These are phyloP conservation scores for Clitopilus passeckerianus DNA, from an alignment of 768 basidiomycete genomes.

Conservation along the genomic window DNA sequence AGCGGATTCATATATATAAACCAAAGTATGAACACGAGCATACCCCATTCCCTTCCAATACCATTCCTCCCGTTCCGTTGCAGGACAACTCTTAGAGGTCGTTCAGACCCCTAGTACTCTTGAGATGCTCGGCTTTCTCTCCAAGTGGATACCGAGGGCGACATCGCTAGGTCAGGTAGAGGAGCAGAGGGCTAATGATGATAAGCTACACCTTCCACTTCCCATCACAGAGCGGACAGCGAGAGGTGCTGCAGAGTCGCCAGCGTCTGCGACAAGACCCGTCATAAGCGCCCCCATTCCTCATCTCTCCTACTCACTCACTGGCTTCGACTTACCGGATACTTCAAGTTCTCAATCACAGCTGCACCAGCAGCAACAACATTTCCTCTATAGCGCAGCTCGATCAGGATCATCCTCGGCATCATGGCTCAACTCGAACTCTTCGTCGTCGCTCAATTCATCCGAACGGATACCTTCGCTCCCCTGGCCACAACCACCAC, in stretches of 20 bases:
- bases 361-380: constrained; percentile 6
- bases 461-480: background rate
- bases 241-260: constrained; percentile 13
- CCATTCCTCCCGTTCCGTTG: background rate
- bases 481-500: background rate
- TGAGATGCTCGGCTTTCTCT: constrained; percentile 22
- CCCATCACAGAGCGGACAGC: constrained; percentile 18
- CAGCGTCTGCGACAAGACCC: constrained; percentile 9
- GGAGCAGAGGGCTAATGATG: constrained; percentile 8
- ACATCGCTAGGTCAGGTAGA: background rate
- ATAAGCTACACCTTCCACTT: constrained; percentile 18
- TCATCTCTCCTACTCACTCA: constrained; percentile 24
- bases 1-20: background rate
- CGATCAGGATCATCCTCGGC: constrained; percentile 24
- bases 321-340: constrained; percentile 19
- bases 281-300: constrained; percentile 31
- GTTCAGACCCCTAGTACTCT: constrained; percentile 3
- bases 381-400: constrained; percentile 29
- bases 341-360: constrained; percentile 4
- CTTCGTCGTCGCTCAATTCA: background rate
- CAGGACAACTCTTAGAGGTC: constrained; percentile 1
- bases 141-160: constrained; percentile 16
- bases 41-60: background rate
- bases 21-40: background rate
- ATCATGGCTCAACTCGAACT: constrained; percentile 19